Evolutionary conservation across 371 early-diverging fungal species (phyloP).

Genomic region (Coemansia sp.): DNA sequence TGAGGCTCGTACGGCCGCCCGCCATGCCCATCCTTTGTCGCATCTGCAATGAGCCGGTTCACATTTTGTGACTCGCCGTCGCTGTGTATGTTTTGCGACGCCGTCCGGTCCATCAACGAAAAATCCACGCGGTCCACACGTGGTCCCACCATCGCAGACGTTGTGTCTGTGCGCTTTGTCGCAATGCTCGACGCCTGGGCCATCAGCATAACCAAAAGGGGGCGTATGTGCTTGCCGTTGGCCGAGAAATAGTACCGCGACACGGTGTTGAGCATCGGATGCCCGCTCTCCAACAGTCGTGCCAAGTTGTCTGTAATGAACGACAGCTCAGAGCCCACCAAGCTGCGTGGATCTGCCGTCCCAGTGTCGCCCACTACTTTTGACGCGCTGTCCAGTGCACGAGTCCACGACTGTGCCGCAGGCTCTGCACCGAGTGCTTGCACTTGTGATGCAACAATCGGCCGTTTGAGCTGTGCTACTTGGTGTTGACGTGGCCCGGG

Average conservation of each 20-base stretch:
- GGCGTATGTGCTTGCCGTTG: conserved; percentile 88
- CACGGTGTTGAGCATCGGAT: conserved; percentile 85
- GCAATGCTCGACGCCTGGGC: conserved; percentile 81
- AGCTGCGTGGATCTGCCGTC: conserved; percentile 30
- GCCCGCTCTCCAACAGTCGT: conserved; percentile 78
- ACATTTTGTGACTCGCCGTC: conserved; percentile 35
- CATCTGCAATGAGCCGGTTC: conserved; percentile 42
- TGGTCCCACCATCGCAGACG: conserved; percentile 33
- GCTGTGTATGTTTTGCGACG: conserved; percentile 53
- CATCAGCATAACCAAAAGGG: conserved; percentile 85
- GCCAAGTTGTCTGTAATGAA: conserved; percentile 84
- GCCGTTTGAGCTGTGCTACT: conserved; percentile 27
- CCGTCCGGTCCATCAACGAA: conserved; percentile 51
- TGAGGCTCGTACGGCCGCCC: conserved; percentile 57
- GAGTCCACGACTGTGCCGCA: conserved; percentile 14
- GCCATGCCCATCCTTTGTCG: conserved; percentile 29
- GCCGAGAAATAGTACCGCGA: conserved; percentile 88
- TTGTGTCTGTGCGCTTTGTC: conserved; percentile 52
- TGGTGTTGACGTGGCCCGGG: conserved; percentile 28
- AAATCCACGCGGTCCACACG: conserved; percentile 30
- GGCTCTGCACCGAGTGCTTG: neutral
- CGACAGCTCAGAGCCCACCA: conserved; percentile 62
- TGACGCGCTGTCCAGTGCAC: conserved; percentile 40
- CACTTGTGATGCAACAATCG: conserved; percentile 35
- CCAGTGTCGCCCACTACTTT: conserved; percentile 17